Evolutionary conservation across 23 red algal species (phyloP).

Genomic region (Pyropia yezoensis): DNA sequence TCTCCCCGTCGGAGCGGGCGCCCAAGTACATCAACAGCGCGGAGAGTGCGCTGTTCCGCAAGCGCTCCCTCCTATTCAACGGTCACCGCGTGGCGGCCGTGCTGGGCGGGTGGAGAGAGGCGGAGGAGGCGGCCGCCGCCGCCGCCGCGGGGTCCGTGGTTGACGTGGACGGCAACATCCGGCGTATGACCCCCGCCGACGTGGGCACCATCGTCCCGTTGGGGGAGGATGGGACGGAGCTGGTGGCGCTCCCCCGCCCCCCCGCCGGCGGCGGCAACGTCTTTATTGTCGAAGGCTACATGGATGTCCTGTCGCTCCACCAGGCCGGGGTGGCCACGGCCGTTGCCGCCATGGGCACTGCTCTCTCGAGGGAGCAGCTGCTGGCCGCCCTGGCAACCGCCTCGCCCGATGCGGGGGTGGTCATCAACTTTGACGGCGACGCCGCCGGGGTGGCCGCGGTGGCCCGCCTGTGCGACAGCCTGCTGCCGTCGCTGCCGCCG

Average conservation of each 20-base stretch:
- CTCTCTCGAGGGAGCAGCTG: constrained; percentile 41
- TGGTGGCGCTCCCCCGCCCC: neutral
- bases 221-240: neutral
- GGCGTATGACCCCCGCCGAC: too few relatives aligned
- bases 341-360: constrained; percentile 76
- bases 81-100: neutral
- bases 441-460: constrained; percentile 50
- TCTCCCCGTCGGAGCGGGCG: constrained; percentile 11
- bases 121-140: too few relatives aligned
- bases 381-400: constrained; percentile 16
- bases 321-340: constrained; percentile 43
- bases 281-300: constrained; percentile 84
- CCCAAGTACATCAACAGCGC: constrained; percentile 59
- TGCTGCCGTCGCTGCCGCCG: constrained; percentile 28
- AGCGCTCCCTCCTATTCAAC: constrained; percentile 31
- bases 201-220: neutral
- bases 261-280: constrained; percentile 13
- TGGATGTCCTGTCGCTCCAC: constrained; percentile 78
- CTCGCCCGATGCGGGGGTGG: constrained; percentile 14
- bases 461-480: constrained; percentile 31
- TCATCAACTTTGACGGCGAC: constrained; percentile 73
- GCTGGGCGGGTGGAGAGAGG: neutral
- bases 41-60: constrained; percentile 61
- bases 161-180: too few relatives aligned
- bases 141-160: too few relatives aligned